Evolutionary conservation across 306 rosid species (phyloP).

Genomic region (Senna siamea): DNA sequence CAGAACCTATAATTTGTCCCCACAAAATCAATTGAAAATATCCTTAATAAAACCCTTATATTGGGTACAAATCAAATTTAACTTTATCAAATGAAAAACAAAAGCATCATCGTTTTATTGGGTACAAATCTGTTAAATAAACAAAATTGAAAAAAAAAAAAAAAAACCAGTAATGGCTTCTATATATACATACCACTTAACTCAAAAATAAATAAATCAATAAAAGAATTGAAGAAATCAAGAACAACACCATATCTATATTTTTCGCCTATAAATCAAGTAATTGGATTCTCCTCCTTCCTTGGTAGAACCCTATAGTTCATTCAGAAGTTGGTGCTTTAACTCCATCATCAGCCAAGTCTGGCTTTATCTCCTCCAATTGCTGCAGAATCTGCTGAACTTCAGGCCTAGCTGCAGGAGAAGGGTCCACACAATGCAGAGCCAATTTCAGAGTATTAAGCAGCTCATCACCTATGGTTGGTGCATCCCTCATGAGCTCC

Average conservation of each 20-base stretch:
- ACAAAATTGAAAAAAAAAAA: conserved; percentile 36
- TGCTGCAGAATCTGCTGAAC: conserved; percentile 79
- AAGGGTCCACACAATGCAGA: conserved; percentile 87
- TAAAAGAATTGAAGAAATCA: conserved; percentile 15
- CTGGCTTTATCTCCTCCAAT: conserved; percentile 73
- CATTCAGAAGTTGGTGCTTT: conserved; percentile 25
- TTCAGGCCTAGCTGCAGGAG: conserved; percentile 81
- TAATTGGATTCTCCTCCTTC: background rate
- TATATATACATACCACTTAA: conserved; percentile 44
- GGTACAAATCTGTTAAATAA: conserved; percentile 3
- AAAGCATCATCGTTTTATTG: background rate
- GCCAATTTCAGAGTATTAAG: conserved; percentile 85
- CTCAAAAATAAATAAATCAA: conserved; percentile 50
- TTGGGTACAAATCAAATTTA: no score
- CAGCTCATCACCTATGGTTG: conserved; percentile 66
- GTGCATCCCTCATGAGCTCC: conserved; percentile 81
- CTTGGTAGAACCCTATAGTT: background rate
- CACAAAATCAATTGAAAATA: no score
- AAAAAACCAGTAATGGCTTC: conserved; percentile 6
- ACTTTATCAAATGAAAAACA: no score
- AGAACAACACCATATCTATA: background rate
- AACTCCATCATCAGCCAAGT: conserved; percentile 51
- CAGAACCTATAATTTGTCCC: no score
- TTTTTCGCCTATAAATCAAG: background rate
- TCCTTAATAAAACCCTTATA: no score